Base-by-base conservation (phyloP, 139 green algal species). In the Axilococcus clingmanii region DNA sequence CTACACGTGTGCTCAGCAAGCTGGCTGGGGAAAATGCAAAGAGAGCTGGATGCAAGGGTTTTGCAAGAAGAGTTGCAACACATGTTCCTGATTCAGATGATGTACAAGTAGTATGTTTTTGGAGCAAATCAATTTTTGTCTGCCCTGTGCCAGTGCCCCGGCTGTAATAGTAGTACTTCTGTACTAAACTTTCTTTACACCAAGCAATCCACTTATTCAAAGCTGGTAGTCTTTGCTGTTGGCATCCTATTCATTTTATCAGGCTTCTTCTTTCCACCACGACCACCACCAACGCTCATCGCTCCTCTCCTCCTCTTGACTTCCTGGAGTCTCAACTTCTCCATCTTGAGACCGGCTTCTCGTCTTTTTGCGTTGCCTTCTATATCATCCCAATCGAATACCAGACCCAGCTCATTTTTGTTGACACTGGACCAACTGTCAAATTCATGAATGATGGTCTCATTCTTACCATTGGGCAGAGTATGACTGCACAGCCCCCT, bases 331-430 rank as follows among this genome's bases (percentile, higher is more conserved):
- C 80, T 51, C 54, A 65, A 34, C 51, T 76, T 72, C 63, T 91
- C 82, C 35, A 74, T 65, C 34, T 61, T 47, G 30, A 91, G 73
- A 14, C 77, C 74, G 25, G 71, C 76, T 47, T 83, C 66, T 9
- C 81, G 63, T 14, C 82, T 65, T 15, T 60, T 48, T 11, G 55
- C 50, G 52, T 92, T 81, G 34, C 83, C 83, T 42, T 63, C 59
- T 0, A 54, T 49, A 48, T 79, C 71, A 50, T 91, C 82, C 74
- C 77, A 91, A 58, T 91, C 82, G 40, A 90, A 78, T 43, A 58
- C 28, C 65, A 89, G 59, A 9, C 35, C 34, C 5, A 23, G 16
- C 29, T 88, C 76, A 4, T 12, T 9, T 12, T 48, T 51, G 46
- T 67, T 56, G 40, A 93, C 83, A 5, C 67, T 76, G 4, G 63